Conservation (phyloP, 176 grass and related monocot genomes). For the Zizania latifolia region DNA sequence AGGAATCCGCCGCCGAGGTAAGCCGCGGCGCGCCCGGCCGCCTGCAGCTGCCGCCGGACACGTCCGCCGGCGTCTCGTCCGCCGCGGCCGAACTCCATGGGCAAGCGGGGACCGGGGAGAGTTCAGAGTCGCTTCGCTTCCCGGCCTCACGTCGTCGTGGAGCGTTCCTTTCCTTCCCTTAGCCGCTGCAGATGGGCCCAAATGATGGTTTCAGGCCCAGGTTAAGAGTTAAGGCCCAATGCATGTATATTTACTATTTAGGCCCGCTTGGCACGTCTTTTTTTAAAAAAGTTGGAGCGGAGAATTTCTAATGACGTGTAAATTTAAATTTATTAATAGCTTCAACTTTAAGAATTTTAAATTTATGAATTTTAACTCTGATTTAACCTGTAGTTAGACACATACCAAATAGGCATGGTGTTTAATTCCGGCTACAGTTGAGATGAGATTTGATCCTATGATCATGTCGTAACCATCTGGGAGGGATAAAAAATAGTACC, state of each 20-base stretch:
- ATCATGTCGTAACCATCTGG: neutral
- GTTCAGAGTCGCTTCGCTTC: neutral
- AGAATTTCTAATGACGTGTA: too few species aligned
- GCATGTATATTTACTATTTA: neutral
- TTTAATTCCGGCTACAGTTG: too few species aligned
- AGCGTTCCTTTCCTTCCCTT: neutral
- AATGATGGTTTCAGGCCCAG: neutral
- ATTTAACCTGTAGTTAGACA: too few species aligned
- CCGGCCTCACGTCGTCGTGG: neutral
- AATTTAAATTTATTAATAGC: too few species aligned
- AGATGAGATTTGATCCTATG: neutral
- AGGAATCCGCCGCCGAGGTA: slow-evolving; percentile 61
- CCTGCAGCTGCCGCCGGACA: slow-evolving; percentile 39
- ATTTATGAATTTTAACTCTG: too few species aligned
- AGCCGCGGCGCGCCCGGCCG: slow-evolving; percentile 41
- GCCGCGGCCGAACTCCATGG: slow-evolving; percentile 31
- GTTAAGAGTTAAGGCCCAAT: neutral
- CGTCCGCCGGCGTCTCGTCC: slow-evolving; percentile 33
- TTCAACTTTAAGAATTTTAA: too few species aligned
- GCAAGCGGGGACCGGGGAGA: neutral
- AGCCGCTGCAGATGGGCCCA: neutral
- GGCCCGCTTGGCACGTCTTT: too few species aligned
- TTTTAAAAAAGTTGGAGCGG: too few species aligned
- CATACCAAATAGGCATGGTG: too few species aligned
- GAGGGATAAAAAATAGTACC: neutral